Evolutionary conservation across 176 grass and related monocot species (phyloP).

Genomic region (Rhipidocladum racemiflorum): DNA sequence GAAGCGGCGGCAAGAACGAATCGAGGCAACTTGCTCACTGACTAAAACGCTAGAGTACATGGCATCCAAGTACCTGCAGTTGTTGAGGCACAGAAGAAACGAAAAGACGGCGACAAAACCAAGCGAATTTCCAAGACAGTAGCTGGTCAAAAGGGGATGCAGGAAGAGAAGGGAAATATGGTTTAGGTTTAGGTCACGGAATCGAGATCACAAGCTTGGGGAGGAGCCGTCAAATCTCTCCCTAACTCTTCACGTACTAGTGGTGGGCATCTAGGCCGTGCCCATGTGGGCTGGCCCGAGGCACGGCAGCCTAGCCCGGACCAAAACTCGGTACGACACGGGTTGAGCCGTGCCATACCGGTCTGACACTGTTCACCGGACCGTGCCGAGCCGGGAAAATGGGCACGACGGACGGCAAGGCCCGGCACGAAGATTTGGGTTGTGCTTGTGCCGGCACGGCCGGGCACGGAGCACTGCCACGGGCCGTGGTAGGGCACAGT

Average conservation of each 20-base stretch:
- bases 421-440: too few relatives aligned
- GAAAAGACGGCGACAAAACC: neutral
- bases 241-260: neutral
- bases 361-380: too few relatives aligned
- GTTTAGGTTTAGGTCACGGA: slow-evolving; percentile 3
- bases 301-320: too few relatives aligned
- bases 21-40: neutral
- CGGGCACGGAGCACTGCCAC: too few relatives aligned
- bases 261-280: too few relatives aligned
- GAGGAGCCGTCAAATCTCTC: neutral
- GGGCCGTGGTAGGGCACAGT: too few relatives aligned
- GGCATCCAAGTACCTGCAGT: neutral
- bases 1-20: neutral
- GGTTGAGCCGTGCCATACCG: too few relatives aligned
- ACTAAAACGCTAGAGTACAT: neutral
- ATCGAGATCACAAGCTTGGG: slow-evolving; percentile 18
- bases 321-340: too few relatives aligned
- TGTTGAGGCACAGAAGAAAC: neutral
- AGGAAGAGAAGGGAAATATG: neutral
- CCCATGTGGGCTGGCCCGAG: too few relatives aligned
- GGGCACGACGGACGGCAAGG: too few relatives aligned
- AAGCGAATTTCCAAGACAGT: neutral
- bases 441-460: too few relatives aligned
- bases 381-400: too few relatives aligned
- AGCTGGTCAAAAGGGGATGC: neutral